Evolutionary conservation across 2,329 filamentous ascomycete species (phyloP), one percentile per base, ranked within the genome.

Genomic region (Celoporthe dispersa): DNA sequence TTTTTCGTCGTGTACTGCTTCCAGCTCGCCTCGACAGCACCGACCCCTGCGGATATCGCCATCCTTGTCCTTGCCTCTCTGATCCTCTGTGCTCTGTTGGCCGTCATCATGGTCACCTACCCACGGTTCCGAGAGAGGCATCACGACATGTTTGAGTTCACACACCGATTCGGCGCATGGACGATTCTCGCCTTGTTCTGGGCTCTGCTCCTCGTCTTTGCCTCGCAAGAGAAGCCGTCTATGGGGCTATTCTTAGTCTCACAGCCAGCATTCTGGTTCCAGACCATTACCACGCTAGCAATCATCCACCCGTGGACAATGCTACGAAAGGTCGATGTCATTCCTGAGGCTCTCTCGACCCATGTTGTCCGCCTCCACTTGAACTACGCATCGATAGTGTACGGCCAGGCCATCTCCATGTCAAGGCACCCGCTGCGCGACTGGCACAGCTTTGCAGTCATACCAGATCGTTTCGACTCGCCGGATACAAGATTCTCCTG

Each of bases 81-180:
- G 75, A 76, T 89, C 55, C 83, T 92, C 55, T 81, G 88, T 60
- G 77, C 81, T 1, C 82, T 93, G 65, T 83, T 92, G 73, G 75
- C 87, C 68, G 90, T 94, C 75, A 83, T 92, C 65, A 80, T 82
- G 62, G 86, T 89, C 66, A 90, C 92, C 1, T 86, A 90, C 77
- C 92, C 92, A 3, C 77, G 79, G 12, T 83, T 94, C 73, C 88
- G 92, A 31, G 82, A 84, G 73, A 85, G 83, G 62, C 83, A 85
- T 72, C 92, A 94, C 81, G 87, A 94, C 79, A 79, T 85, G 69
- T 94, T 93, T 76, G 92, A 94, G 80, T 80, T 87, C 63, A 86
- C 86, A 62, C 92, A 94, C 79, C 90, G 92, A 63, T 94, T 92
- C 78, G 86, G 86, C 6, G 92, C 91, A n/a, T 94, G 92, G 92